These are phyloP conservation scores for Alternaria viburni DNA, from an alignment of 2,329 filamentous ascomycete genomes.

Conservation along the genomic window DNA sequence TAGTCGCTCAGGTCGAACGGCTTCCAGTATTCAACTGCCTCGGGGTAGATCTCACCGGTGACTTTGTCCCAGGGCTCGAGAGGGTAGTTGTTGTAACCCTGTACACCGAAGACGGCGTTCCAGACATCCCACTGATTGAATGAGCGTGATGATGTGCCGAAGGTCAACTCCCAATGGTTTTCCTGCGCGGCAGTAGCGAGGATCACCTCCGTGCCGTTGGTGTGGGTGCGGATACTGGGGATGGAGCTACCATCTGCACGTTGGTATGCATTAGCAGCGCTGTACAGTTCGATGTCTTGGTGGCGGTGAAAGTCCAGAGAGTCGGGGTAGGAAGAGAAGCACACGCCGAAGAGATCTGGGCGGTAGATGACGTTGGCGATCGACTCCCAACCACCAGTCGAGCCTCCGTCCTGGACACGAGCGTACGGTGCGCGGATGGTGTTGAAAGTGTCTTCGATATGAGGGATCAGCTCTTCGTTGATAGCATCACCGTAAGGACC, in stretches of 20 bases:
- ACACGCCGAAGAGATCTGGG: constrained; percentile 48
- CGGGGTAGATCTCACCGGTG: constrained; percentile 47
- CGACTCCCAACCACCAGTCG: constrained; percentile 48
- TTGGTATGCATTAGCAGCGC: constrained; percentile 36
- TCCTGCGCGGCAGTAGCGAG: constrained; percentile 38
- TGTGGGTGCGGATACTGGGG: constrained; percentile 37
- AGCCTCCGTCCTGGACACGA: constrained; percentile 48
- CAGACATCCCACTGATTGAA: constrained; percentile 48
- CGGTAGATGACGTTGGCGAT: constrained; percentile 47
- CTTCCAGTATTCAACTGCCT: constrained; percentile 48
- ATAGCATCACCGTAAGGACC: constrained; percentile 50
- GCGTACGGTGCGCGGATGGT: constrained; percentile 47
- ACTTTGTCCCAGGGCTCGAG: constrained; percentile 51
- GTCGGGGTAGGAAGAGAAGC: constrained; percentile 49
- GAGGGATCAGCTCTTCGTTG: constrained; percentile 50
- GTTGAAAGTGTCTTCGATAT: constrained; percentile 43
- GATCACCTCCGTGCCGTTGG: constrained; percentile 34
- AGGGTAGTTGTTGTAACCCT: constrained; percentile 48
- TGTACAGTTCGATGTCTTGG: constrained; percentile 48
- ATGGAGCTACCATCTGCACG: constrained; percentile 37
- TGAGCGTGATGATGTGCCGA: constrained; percentile 44
- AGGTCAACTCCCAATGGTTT: constrained; percentile 49
- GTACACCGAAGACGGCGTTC: constrained; percentile 48
- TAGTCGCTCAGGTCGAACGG: constrained; percentile 45
- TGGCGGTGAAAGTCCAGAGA: constrained; percentile 47